Conservation (phyloP, 1,284 basidiomycete genomes). For the Boletus sp. region DNA sequence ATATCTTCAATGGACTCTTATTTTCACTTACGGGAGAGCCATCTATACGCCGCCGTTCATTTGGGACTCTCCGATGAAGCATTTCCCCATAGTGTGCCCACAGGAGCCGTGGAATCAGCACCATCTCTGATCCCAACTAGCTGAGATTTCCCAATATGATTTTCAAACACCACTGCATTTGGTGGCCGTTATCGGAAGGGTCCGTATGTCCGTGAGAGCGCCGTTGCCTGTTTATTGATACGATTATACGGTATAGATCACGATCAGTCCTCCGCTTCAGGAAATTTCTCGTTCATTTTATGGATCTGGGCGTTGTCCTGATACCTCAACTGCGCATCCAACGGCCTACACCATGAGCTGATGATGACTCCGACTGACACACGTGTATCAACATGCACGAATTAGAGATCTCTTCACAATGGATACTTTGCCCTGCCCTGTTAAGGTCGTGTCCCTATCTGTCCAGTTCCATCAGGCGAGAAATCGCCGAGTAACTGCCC, state of each 20-base stretch:
- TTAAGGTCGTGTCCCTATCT: slow-evolving; percentile 15
- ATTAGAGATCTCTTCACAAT: slow-evolving; percentile 7
- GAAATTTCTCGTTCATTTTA: slow-evolving; percentile 21
- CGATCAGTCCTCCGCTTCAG: slow-evolving; percentile 21
- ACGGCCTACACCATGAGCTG: slow-evolving; percentile 8
- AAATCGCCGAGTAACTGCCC: slow-evolving; percentile 15
- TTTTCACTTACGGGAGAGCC: neutral
- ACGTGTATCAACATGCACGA: slow-evolving; percentile 29
- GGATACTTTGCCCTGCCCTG: slow-evolving; percentile 5
- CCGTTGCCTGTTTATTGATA: slow-evolving; percentile 19
- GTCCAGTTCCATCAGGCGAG: slow-evolving; percentile 19
- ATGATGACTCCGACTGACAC: slow-evolving; percentile 9
- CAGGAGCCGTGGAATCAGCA: slow-evolving; percentile 21
- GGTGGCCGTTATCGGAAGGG: slow-evolving; percentile 21
- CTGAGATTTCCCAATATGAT: slow-evolving; percentile 26
- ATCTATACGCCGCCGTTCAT: slow-evolving; percentile 2
- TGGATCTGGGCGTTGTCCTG: slow-evolving; percentile 24
- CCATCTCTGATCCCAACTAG: slow-evolving; percentile 20
- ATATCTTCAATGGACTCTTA: neutral
- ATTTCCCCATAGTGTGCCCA: slow-evolving; percentile 6
- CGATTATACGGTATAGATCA: slow-evolving; percentile 28
- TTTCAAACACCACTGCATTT: slow-evolving; percentile 23
- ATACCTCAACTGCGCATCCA: slow-evolving; percentile 18
- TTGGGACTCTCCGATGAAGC: slow-evolving; percentile 2
- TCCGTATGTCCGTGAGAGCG: slow-evolving; percentile 31